Evolutionary conservation across 2,329 filamentous ascomycete species (phyloP).

Genomic region (Chaetomium sp.): DNA sequence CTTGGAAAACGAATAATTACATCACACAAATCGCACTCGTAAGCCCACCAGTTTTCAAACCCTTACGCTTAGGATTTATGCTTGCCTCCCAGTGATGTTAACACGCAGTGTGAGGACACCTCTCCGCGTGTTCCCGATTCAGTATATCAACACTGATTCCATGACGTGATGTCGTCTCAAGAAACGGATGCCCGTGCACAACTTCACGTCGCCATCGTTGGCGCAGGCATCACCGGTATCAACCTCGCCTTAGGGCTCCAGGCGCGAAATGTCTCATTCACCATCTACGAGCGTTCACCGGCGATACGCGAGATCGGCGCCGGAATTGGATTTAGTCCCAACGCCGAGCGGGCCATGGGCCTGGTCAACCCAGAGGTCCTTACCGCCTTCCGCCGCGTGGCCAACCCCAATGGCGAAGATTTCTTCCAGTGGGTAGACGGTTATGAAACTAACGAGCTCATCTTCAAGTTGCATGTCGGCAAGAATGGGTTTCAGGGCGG

Average conservation of each 20-base stretch:
- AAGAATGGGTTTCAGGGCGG: slow-evolving; percentile 37
- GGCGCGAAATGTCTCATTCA: slow-evolving; percentile 36
- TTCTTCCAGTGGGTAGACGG: slow-evolving; percentile 41
- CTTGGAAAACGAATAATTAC: too few relatives aligned
- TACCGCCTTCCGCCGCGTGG: slow-evolving; percentile 32
- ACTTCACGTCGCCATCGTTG: slow-evolving; percentile 41
- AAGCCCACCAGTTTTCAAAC: too few relatives aligned
- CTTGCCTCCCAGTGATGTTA: too few relatives aligned
- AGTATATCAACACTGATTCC: too few relatives aligned
- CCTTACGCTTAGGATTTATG: too few relatives aligned
- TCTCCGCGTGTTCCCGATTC: too few relatives aligned
- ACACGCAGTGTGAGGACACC: too few relatives aligned
- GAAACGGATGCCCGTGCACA: too few relatives aligned
- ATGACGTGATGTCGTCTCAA: too few relatives aligned
- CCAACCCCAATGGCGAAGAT: slow-evolving; percentile 35
- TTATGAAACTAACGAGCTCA: slow-evolving; percentile 23
- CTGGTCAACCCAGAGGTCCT: slow-evolving; percentile 33
- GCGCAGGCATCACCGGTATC: slow-evolving; percentile 45
- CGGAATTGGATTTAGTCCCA: slow-evolving; percentile 46
- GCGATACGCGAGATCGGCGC: slow-evolving; percentile 43
- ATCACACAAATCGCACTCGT: too few relatives aligned
- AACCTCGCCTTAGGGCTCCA: slow-evolving; percentile 42
- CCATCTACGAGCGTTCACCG: slow-evolving; percentile 40
- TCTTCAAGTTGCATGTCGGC: slow-evolving; percentile 33
- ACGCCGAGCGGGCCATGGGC: slow-evolving; percentile 41